Evolutionary conservation across 2,329 filamentous ascomycete genomes (phyloP).

Genomic region (Leptographium procerum): DNA sequence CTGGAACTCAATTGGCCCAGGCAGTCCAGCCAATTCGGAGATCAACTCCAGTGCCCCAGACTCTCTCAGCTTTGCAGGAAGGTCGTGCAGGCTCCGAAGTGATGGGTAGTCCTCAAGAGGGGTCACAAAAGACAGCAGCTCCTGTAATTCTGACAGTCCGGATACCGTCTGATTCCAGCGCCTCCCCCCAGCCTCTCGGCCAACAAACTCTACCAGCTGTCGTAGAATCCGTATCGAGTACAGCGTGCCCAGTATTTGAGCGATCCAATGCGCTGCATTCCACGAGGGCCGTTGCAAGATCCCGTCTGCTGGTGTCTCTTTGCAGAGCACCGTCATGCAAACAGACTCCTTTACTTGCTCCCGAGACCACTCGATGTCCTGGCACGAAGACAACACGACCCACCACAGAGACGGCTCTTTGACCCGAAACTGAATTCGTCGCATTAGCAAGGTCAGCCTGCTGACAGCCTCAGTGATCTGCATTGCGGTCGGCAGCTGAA

Average conservation of each 20-base stretch:
- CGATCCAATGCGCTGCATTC: constrained; percentile 49
- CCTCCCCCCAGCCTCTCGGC: neutral
- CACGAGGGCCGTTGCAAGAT: constrained; percentile 30
- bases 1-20: constrained; percentile 6
- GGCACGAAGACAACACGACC: constrained; percentile 24
- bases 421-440: constrained; percentile 12
- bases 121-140: neutral
- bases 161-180: neutral
- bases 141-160: neutral
- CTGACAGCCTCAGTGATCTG: constrained; percentile 14
- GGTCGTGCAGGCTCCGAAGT: constrained; percentile 2
- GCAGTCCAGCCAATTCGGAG: constrained; percentile 1
- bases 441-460: constrained; percentile 16
- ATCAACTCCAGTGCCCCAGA: constrained; percentile 5
- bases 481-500: constrained; percentile 16
- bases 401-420: constrained; percentile 17
- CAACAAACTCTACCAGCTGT: constrained; percentile 33
- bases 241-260: constrained; percentile 46
- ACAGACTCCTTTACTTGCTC: constrained; percentile 21
- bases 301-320: constrained; percentile 17
- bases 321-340: constrained; percentile 18
- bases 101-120: constrained; percentile 9
- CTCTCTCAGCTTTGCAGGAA: constrained; percentile 8
- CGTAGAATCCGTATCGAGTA: constrained; percentile 50
- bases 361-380: constrained; percentile 23